Conservation (phyloP, 2,329 filamentous ascomycete genomes). For the Colletotrichum zoysiae region DNA sequence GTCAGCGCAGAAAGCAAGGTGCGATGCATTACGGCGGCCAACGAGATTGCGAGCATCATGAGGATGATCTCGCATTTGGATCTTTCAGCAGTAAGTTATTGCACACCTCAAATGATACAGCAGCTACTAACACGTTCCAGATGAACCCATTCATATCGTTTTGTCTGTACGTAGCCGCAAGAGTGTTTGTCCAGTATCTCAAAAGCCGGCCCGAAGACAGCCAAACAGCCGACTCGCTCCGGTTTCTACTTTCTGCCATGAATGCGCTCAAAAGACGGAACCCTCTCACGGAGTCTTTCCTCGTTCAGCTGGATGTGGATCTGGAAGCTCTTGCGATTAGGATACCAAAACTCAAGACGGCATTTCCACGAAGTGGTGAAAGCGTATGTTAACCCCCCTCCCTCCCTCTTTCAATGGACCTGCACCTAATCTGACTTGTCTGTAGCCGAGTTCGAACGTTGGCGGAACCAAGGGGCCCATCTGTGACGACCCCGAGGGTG, state of each 20-base stretch:
- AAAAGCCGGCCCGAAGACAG: conserved; percentile 91
- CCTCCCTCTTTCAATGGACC: neutral
- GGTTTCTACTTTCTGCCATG: conserved; percentile 92
- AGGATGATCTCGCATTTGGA: conserved; percentile 93
- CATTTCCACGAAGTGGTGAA: conserved; percentile 66
- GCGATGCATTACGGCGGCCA: conserved; percentile 91
- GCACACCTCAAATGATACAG: neutral
- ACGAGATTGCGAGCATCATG: conserved; percentile 96
- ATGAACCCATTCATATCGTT: conserved; percentile 97
- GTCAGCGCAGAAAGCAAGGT: conserved; percentile 92
- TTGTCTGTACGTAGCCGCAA: conserved; percentile 93
- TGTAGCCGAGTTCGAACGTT: conserved; percentile 48
- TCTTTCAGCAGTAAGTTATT: conserved; percentile 76
- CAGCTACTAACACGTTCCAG: conserved; percentile 60
- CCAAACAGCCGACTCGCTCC: conserved; percentile 82
- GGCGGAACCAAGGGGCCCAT: conserved; percentile 43
- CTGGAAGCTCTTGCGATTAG: conserved; percentile 78
- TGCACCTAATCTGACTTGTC: conserved; percentile 21
- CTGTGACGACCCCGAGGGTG: conserved; percentile 50
- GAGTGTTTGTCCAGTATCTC: conserved; percentile 96
- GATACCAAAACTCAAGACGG: conserved; percentile 68
- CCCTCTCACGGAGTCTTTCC: conserved; percentile 92
- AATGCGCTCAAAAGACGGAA: conserved; percentile 89
- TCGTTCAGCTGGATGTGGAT: conserved; percentile 93
- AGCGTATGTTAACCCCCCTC: conserved; percentile 57